A percentile compares a stretch with the other conserved stretches of the same genome.
Conservation (phyloP, 2,329 filamentous ascomycete genomes). For the Claviceps paspali region DNA sequence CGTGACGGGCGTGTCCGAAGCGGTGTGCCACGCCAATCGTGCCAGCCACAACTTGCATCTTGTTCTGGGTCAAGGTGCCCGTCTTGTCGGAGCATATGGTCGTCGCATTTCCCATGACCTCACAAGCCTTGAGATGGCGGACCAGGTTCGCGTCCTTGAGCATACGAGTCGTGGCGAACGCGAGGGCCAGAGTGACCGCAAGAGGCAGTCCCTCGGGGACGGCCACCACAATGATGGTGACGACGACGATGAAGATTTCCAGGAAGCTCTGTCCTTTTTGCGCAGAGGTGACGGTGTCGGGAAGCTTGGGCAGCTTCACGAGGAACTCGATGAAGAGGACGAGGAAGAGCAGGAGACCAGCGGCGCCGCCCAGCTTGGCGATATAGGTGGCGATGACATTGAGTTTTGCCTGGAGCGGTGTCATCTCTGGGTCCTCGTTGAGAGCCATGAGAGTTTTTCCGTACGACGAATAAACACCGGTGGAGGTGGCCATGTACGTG, state of each 20-base stretch:
- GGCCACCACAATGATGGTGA: conserved; percentile 67
- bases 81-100: conserved; percentile 57
- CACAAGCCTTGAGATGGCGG: conserved; percentile 60
- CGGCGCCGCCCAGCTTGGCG: conserved; percentile 60
- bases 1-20: conserved; percentile 30
- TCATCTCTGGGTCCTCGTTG: conserved; percentile 59
- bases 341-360: conserved; percentile 66
- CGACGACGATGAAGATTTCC: conserved; percentile 62
- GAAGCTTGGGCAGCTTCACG: conserved; percentile 42
- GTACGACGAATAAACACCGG: conserved; percentile 58
- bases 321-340: conserved; percentile 79
- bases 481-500: conserved; percentile 59
- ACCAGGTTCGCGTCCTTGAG: conserved; percentile 64
- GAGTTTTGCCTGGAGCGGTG: conserved; percentile 61
- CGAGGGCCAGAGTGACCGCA: conserved; percentile 62
- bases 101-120: conserved; percentile 69
- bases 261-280: conserved; percentile 67
- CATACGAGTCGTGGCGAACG: conserved; percentile 66
- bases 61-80: conserved; percentile 51
- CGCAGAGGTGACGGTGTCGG: conserved; percentile 38
- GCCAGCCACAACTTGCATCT: conserved; percentile 51
- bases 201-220: conserved; percentile 65
- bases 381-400: conserved; percentile 64
- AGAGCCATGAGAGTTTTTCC: conserved; percentile 62
- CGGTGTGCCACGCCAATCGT: conserved; percentile 39